Conservation (phyloP, 176 grass and related monocot species). For the Urochloa ruziziensis region DNA sequence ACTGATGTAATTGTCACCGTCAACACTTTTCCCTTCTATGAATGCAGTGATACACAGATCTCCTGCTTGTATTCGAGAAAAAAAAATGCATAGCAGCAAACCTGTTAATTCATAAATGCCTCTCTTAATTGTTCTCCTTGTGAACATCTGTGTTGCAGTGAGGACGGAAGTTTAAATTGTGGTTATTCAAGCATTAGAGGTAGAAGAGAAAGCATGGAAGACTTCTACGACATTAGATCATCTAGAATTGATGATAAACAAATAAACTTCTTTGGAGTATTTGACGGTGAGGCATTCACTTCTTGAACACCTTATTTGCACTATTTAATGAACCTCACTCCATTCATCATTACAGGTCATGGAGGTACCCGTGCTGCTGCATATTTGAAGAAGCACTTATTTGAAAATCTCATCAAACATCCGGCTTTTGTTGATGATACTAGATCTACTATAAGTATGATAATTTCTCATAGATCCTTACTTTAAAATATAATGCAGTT, state of each 20-base stretch:
- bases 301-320: neutral
- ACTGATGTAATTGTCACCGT: too few relatives aligned
- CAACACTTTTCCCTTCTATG: too few relatives aligned
- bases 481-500: slow-evolving; percentile 11
- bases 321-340: slow-evolving; percentile 29
- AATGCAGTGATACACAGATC: too few relatives aligned
- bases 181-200: slow-evolving; percentile 85
- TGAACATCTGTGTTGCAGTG: slow-evolving; percentile 51
- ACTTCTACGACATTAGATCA: slow-evolving; percentile 71
- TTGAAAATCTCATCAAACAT: slow-evolving; percentile 78
- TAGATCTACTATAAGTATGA: slow-evolving; percentile 81
- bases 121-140: slow-evolving; percentile 24
- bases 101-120: slow-evolving; percentile 9
- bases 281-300: slow-evolving; percentile 62
- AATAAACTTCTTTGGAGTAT: slow-evolving; percentile 79
- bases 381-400: slow-evolving; percentile 83
- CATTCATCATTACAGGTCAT: slow-evolving; percentile 63
- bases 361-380: slow-evolving; percentile 72
- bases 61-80: too few relatives aligned
- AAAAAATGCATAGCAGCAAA: neutral
- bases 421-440: slow-evolving; percentile 71
- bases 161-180: slow-evolving; percentile 70
- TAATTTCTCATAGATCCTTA: slow-evolving; percentile 18
- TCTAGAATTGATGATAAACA: slow-evolving; percentile 55
- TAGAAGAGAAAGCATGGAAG: slow-evolving; percentile 83